Base-by-base conservation (phyloP, 345 rosid genomes). In the Sonneratia caseolaris region DNA sequence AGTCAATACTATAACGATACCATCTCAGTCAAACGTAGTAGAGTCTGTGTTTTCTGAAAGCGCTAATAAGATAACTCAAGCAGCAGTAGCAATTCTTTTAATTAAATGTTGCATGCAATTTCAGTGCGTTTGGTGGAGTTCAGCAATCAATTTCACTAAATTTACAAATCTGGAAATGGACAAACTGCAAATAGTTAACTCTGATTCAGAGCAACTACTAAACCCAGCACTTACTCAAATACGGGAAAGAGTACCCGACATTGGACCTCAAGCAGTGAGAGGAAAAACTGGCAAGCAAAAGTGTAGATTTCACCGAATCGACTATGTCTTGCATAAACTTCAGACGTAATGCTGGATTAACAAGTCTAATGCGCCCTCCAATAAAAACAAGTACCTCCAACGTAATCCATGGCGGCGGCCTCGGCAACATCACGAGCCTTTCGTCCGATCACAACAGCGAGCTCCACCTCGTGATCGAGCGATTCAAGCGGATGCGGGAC, bases 401-500 rank as follows among this genome's bases (percentile, higher is more conserved):
- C 86, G 73, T 86, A 89, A 76, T 90, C 87, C 96, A 95, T 92
- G 74, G 99, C 98, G 43, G 85, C 69, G 15, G 82, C 67, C 75
- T 89, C 86, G 0, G 93, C 83, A 57, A 95, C 97, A 82, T 91
- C 93, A 37, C 93, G 88, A 51, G 96, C 99, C 77, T 83, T 92
- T 37, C 82, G 68, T 24, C 89, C 86, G 66, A 95, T 89, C 21
- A 92, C 92, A 45, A 95, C 92, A 38, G 97, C 97, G 51, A 95
- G 93, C 84, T 95, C 97, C 72, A 92, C 99, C 81, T 92, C 99
- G 74, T 95, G 91, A 83, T 93, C 81, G 72, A 93, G 88, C 72
- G 97, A 89, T 67, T 81, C 83, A 78, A 81, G 73, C 0, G 89
- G 81, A 37, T 85, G 92, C 21, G 99, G 99, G 77, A 95, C 81